Evolutionary conservation across 2,329 filamentous ascomycete genomes (phyloP), one percentile per base, ranked within the genome.

Genomic region (Magnaporthiopsis poae): DNA sequence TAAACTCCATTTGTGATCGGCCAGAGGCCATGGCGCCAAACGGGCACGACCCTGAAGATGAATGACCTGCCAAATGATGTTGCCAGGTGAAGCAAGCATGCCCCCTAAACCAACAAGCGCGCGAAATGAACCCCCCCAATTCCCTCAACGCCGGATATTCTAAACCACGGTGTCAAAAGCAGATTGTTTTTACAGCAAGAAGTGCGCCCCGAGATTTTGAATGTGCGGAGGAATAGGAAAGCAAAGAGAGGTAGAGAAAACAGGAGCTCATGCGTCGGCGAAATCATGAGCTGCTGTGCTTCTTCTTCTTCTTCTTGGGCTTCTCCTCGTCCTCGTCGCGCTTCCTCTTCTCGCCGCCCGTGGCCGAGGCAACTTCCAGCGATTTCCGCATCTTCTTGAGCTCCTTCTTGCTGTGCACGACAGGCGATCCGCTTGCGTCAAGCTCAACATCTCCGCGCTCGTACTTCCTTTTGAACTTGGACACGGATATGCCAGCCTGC

Each of bases 381-480:
- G 70, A 69, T 67, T 73, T 72, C 67, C 69, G 70, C 68, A 73
- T 72, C 69, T 77, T 76, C 70, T 76, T 73, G 64, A 77, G 76
- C 68, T 77, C 74, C 72, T 79, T 77, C 74, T 83, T 82, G 70
- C 74, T 90, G 72, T 88, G 77, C 4, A 90, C 81, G 71, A 85
- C 82, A 60, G 89, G 86, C 65, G 83, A 87, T 67, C 89, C 89
- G 68, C 90, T 85, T 15, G 80, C 78, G 71, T 82, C 83, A 70
- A 92, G 79, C 74, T 86, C 81, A 70, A 92, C 89, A 73, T 92
- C 88, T 56, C 90, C 90, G 69, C 88, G 84, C 78, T 90, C 89
- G 71, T 87, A 87, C 82, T 92, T 92, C 76, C 88, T 84, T 81
- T 90, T 87, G 80, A 92, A 92, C 79, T 91, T 89, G 80, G 86